A percentile compares a stretch with the other conserved stretches of the same genome.
phyloP scores from a whole-genome alignment of 768 basidiomycete genomes.

The Lactifluus echinatus region DNA sequence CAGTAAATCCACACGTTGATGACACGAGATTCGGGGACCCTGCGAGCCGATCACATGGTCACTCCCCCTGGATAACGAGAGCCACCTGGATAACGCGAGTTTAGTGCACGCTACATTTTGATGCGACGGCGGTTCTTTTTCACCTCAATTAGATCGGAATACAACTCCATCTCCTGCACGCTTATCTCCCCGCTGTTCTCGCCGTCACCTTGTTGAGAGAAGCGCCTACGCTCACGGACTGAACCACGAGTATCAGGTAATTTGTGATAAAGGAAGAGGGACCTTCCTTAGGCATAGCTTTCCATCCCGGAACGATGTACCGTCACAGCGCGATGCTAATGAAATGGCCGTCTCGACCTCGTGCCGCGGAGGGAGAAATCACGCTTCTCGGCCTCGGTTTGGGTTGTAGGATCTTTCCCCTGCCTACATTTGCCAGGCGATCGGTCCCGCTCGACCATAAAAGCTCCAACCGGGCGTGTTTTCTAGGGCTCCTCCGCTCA shows the following conservation, averaged over 20 bases:
- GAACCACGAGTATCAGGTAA: slow-evolving; percentile 16
- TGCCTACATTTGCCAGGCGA: slow-evolving; percentile 18
- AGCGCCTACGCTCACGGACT: slow-evolving; percentile 5
- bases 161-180: not conserved
- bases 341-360: slow-evolving; percentile 14
- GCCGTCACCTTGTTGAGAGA: not conserved
- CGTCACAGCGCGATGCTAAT: slow-evolving; percentile 7
- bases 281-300: slow-evolving; percentile 1
- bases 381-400: slow-evolving; percentile 6
- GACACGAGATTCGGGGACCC: slow-evolving; percentile 18
- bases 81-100: slow-evolving; percentile 14
- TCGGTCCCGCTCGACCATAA: slow-evolving; percentile 16
- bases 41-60: slow-evolving; percentile 13
- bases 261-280: slow-evolving; percentile 11
- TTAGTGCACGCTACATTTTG: slow-evolving; percentile 1
- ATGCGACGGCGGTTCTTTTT: slow-evolving; percentile 10
- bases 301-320: slow-evolving; percentile 13
- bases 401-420: slow-evolving; percentile 1
- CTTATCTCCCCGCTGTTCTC: slow-evolving; percentile 7
- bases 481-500: slow-evolving; percentile 16
- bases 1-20: slow-evolving; percentile 15
- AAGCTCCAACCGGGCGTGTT: slow-evolving; percentile 16
- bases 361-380: slow-evolving; percentile 14
- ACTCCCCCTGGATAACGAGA: slow-evolving; percentile 9
- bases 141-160: not conserved